Base-by-base conservation (phyloP, 495 filamentous ascomycete genomes). In the Penicillium egyptiacum region DNA sequence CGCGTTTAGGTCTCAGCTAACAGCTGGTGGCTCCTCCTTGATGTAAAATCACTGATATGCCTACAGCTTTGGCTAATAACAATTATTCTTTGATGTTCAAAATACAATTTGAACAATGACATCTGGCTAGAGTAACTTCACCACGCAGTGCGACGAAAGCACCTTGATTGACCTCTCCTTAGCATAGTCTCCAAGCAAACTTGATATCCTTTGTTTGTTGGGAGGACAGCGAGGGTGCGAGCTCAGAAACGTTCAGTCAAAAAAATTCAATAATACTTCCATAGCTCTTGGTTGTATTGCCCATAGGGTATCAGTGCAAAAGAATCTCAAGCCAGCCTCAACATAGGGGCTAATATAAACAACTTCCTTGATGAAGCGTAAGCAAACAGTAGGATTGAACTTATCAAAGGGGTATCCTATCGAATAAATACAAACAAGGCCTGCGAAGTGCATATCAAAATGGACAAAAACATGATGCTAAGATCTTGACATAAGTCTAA, bases 401-500 rank as follows among this genome's bases (percentile, higher is more conserved):
- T 20, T 47, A 55, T 46, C 53, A 55, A 37, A 46, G 43, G 53
- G 53, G 53, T 55, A 55, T 55, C 53, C 53, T 47, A 28, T 47
- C n/a, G 22, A 52, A 48, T 5, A 30, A 60, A 50, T 1, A n/a
- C 30, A 40, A 25, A 40, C 55, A 17, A 31, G 17, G 11, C 17
- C 23, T 23, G 25, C 25, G 31, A 47, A 20, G n/a, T 44, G 10
- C 14, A 16, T 50, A 42, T 31, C 10, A 17, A 11, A 56, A 26
- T n/a, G 16, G n/a, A 4, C 5, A 45, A 16, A 46, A 46, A 12
- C 12, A 54, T 26, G 43, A 25, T 20, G 23, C 26, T 6, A 12
- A 10, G 2, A 49, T 11, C 30, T 26, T 25, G 9, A 57, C 25
- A 55, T 37, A 55, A 19, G 26, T 12, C 16, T 39, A 39, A n/a